phyloP scores from a whole-genome alignment of 2,329 filamentous ascomycete species.

The Dactylellina leptospora region DNA sequence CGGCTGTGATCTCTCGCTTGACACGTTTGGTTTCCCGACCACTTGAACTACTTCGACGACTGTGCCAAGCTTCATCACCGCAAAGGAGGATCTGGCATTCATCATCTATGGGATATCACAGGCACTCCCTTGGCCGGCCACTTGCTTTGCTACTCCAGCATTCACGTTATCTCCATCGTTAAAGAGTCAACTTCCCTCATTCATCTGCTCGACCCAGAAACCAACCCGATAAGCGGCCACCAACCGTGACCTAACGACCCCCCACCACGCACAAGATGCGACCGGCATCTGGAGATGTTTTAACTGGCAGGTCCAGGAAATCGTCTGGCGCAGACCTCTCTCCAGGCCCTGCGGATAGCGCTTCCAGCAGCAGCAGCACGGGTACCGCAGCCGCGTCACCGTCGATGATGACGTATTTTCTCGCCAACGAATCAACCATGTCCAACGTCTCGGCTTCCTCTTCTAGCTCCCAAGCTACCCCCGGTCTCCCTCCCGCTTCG shows the following conservation, averaged over 20 bases:
- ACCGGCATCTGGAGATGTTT: constrained; percentile 50
- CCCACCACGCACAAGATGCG: constrained; percentile 44
- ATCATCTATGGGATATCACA: constrained; percentile 21
- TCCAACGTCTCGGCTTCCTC: constrained; percentile 57
- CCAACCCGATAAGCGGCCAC: background rate
- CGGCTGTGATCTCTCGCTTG: constrained; percentile 16
- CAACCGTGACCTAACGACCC: too few species aligned
- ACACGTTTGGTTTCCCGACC: constrained; percentile 7
- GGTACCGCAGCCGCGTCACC: constrained; percentile 56
- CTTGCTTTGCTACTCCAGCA: background rate
- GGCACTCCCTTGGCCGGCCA: background rate
- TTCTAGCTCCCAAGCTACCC: constrained; percentile 54
- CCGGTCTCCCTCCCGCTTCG: constrained; percentile 15
- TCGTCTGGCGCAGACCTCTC: constrained; percentile 55
- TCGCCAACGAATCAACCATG: constrained; percentile 65
- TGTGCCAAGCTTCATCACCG: constrained; percentile 32
- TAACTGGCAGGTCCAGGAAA: constrained; percentile 56
- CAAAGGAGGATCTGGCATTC: too few species aligned
- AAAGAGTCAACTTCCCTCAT: background rate
- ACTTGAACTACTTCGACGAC: constrained; percentile 20
- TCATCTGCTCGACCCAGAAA: background rate
- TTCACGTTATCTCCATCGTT: background rate
- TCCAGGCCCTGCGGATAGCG: constrained; percentile 46
- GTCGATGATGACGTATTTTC: constrained; percentile 66
- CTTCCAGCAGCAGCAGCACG: constrained; percentile 37